Evolutionary conservation across 164 flowering plant genomes (phyloP).

Genomic region (Kingdonia uniflora): DNA sequence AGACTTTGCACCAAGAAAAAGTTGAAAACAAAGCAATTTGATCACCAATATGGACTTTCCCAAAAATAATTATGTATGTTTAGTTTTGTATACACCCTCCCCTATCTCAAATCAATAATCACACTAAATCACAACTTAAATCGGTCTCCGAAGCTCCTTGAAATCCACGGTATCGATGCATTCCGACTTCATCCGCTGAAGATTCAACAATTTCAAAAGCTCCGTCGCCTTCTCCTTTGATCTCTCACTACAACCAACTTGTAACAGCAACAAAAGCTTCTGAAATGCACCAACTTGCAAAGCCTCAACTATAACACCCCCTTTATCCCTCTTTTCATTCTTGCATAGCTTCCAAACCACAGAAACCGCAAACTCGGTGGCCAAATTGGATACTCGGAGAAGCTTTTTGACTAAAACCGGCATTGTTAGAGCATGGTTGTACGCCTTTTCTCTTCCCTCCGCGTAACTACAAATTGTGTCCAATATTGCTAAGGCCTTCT

Average conservation of each 20-base stretch:
- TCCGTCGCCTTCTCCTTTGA: slow-evolving; percentile 68
- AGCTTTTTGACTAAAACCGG: slow-evolving; percentile 80
- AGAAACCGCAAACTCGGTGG: slow-evolving; percentile 58
- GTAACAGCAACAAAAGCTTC: slow-evolving; percentile 67
- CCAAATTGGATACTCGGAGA: slow-evolving; percentile 49
- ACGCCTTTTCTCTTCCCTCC: slow-evolving; percentile 30
- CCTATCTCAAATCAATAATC: not conserved
- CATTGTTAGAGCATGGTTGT: slow-evolving; percentile 33
- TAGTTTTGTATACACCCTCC: not conserved
- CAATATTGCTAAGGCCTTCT: slow-evolving; percentile 54
- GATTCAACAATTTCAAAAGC: slow-evolving; percentile 64
- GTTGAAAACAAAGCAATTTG: too few species aligned
- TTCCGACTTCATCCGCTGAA: slow-evolving; percentile 33
- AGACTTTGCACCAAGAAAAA: too few species aligned
- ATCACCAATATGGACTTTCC: not conserved
- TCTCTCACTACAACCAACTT: slow-evolving; percentile 56
- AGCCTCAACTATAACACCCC: slow-evolving; percentile 37
- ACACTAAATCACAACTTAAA: slow-evolving; percentile 16
- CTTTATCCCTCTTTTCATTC: slow-evolving; percentile 22
- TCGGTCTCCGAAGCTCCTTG: slow-evolving; percentile 50
- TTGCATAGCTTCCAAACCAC: slow-evolving; percentile 58
- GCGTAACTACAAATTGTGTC: slow-evolving; percentile 29
- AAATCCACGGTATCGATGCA: slow-evolving; percentile 70
- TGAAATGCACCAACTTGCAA: slow-evolving; percentile 70
- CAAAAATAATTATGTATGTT: not conserved